Evolutionary conservation across 164 flowering plant genomes (phyloP), one percentile per base, ranked within the genome.

Genomic region (Houttuynia cordata): DNA sequence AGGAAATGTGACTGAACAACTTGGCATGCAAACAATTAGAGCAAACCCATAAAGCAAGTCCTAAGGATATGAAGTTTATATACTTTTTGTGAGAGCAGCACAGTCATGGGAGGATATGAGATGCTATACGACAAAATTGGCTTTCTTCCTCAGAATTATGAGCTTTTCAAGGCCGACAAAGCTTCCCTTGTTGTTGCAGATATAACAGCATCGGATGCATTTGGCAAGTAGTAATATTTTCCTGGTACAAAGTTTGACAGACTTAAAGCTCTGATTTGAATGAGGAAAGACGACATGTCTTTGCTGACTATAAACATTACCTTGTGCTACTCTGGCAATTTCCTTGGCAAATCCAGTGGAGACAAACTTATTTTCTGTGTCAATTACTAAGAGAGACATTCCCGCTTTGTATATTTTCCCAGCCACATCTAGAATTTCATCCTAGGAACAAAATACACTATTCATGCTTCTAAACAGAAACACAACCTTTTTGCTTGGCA

Each of bases 281-380:
- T 14, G 15, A 58, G 6, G 20, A 21, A n/a, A n/a, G 4, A 41
- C 2, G 18, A 39, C 19, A 0, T 10, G 4, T 7, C n/a, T 10
- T 17, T 18, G 39, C 20, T 56, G 41, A 7, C 8, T 25, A 37
- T 40, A 24, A 39, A 25, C 39, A 24, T 24, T 7, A 89, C 98
- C 97, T 86, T 87, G 98, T 52, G 98, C 90, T 49, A 89, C 85
- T 83, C 97, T 82, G 0, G 98, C 97, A 45, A 93, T 81, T 73
- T 93, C 97, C 73, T 89, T 93, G 42, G 98, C 98, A 71, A 93
- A 93, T 47, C 98, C 98, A 22, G 97, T 89, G 18, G 97, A 93
- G 30, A 93, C 94, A 66, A 93, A 93, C 77, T 89, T 89, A 73
- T 93, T 93, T 71, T 93, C 98, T 7, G 97, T 93, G 72, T 93